These are phyloP conservation scores for Hevea brasiliensis DNA, from an alignment of 345 rosid genomes.

Conservation along the genomic window DNA sequence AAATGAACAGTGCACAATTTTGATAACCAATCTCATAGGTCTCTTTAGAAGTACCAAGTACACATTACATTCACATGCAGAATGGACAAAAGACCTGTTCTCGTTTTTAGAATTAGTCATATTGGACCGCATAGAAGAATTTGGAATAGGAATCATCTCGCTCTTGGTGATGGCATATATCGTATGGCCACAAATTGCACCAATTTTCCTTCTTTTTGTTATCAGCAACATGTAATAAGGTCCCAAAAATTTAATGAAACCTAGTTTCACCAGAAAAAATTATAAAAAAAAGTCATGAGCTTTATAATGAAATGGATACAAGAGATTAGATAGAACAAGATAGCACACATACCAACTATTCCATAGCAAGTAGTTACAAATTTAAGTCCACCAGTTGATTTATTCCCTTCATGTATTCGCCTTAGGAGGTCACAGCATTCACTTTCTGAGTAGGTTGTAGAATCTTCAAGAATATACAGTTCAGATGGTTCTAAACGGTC, in stretches of 20 bases:
- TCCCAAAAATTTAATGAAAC: slow-evolving; percentile 87
- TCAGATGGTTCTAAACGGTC: slow-evolving; percentile 70
- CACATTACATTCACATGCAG: slow-evolving; percentile 81
- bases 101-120: slow-evolving; percentile 89
- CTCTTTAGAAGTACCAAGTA: slow-evolving; percentile 53
- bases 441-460: slow-evolving; percentile 56
- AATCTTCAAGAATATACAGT: slow-evolving; percentile 64
- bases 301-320: background rate
- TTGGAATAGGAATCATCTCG: slow-evolving; percentile 67
- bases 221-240: slow-evolving; percentile 91
- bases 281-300: slow-evolving; percentile 9
- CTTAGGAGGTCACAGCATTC: slow-evolving; percentile 64
- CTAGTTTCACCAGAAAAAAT: slow-evolving; percentile 48
- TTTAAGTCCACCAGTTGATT: slow-evolving; percentile 78
- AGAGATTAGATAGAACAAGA: background rate
- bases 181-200: slow-evolving; percentile 73
- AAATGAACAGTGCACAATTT: slow-evolving; percentile 30
- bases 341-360: slow-evolving; percentile 60
- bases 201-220: slow-evolving; percentile 86
- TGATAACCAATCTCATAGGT: slow-evolving; percentile 32
- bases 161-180: slow-evolving; percentile 71
- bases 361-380: slow-evolving; percentile 81
- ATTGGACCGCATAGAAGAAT: slow-evolving; percentile 66
- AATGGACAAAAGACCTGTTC: slow-evolving; percentile 95
- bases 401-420: slow-evolving; percentile 83